Percentiles rank a stretch among this genome's conserved stretches.
Conservation (phyloP, 805 yeast species). For the Hanseniaspora lindneri region DNA sequence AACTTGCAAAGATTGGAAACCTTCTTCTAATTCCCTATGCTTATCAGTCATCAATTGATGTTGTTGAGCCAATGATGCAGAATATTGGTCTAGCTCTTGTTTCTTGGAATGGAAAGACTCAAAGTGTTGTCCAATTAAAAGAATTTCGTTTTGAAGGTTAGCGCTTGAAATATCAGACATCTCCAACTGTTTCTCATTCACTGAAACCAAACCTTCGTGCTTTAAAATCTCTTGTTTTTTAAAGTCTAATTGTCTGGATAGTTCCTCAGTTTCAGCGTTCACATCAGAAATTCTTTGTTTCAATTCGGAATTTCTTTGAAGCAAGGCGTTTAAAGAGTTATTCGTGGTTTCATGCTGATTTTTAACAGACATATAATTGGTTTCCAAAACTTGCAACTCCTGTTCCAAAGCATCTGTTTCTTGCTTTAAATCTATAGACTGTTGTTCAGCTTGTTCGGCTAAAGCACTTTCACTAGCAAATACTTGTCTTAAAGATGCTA, state of each 20-base stretch:
- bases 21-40: slow-evolving; percentile 27
- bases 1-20: slow-evolving; percentile 29
- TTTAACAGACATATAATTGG: slow-evolving; percentile 60
- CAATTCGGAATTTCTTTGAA: slow-evolving; percentile 44
- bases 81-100: slow-evolving; percentile 31
- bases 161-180: slow-evolving; percentile 43
- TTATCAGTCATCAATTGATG: slow-evolving; percentile 28
- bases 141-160: slow-evolving; percentile 35
- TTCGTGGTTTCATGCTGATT: slow-evolving; percentile 21
- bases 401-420: slow-evolving; percentile 62
- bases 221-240: slow-evolving; percentile 46
- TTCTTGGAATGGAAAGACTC: slow-evolving; percentile 24
- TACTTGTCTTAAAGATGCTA: slow-evolving; percentile 50
- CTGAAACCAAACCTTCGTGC: slow-evolving; percentile 50
- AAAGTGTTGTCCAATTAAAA: slow-evolving; percentile 26
- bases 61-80: slow-evolving; percentile 30
- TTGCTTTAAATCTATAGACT: slow-evolving; percentile 44
- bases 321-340: slow-evolving; percentile 45
- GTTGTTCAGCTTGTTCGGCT: slow-evolving; percentile 58
- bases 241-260: slow-evolving; percentile 44
- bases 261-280: slow-evolving; percentile 53
- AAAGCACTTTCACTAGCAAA: slow-evolving; percentile 71
- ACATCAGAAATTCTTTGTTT: slow-evolving; percentile 57
- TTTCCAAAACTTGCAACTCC: slow-evolving; percentile 66
- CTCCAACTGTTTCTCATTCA: slow-evolving; percentile 57